These are phyloP conservation scores for Ganoderma boninense DNA, from an alignment of 1,284 basidiomycete species.

Conservation along the genomic window DNA sequence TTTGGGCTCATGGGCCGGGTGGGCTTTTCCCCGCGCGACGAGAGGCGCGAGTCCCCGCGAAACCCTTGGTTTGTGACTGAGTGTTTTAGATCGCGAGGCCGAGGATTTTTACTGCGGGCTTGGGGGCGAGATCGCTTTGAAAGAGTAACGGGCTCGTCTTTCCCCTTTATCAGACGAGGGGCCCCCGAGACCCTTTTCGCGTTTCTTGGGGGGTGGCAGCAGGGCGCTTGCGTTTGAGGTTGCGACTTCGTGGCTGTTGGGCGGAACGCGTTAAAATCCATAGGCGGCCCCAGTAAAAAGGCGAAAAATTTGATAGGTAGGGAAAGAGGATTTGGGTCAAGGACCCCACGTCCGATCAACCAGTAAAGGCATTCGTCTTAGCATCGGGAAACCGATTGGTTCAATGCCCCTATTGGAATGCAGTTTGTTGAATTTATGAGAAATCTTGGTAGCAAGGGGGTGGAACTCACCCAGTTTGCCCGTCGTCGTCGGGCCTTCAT, in stretches of 20 bases:
- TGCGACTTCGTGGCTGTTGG: constrained; percentile 54
- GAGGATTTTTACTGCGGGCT: constrained; percentile 9
- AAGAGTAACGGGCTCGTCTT: constrained; percentile 31
- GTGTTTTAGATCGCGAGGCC: constrained; percentile 1
- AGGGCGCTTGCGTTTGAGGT: constrained; percentile 64
- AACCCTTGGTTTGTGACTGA: constrained; percentile 21
- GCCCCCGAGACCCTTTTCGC: constrained; percentile 23
- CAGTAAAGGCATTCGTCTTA: constrained; percentile 86
- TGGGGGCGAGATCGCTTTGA: constrained; percentile 40
- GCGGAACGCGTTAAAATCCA: constrained; percentile 85
- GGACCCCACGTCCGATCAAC: constrained; percentile 81
- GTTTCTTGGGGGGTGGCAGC: constrained; percentile 30
- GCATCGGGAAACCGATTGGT: constrained; percentile 88
- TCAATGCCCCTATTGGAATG: constrained; percentile 72
- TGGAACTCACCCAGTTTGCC: constrained; percentile 70
- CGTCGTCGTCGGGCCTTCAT: constrained; percentile 84
- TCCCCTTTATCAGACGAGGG: constrained; percentile 28
- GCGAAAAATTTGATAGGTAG: background rate
- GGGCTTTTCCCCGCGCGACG: no score
- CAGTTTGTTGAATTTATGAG: background rate
- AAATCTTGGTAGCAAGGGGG: background rate
- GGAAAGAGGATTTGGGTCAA: background rate
- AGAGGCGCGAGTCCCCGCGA: constrained; percentile 29
- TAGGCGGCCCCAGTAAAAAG: constrained; percentile 71
- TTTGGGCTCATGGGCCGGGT: no score